Base-by-base conservation (phyloP, 257 asterid genomes). In the Solanum gandarillasii region DNA sequence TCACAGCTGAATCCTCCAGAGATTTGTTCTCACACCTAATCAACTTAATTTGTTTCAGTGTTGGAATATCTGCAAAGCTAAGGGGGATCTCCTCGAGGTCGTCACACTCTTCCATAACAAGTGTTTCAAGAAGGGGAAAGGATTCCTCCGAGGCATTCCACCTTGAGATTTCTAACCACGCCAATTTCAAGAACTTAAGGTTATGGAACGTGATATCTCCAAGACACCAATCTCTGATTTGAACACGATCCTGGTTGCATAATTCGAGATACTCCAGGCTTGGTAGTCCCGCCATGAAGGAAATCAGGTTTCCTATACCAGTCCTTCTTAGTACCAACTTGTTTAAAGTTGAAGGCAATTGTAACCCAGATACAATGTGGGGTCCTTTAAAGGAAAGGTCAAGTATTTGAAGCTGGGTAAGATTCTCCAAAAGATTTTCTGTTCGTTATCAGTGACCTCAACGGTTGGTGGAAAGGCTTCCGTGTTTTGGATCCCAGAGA, bases 381-480 rank as follows among this genome's bases (percentile, higher is more conserved):
- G 3, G 1, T 0, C 10, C 0, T 4, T 0, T 0, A 60, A 3
- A 21, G 55, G 3, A 4, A 34, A 75, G 12, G 34, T 0, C 3
- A 38, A 75, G 83, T 23, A 1, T 2, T 12, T 75, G 60, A 39
- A 76, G 60, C 35, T 39, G 83, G 6, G 60, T 38, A 76, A 76
- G 58, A 12, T 9, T 76, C 12, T 76, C 60, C 0, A 5, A 0
- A 1, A 12, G 1, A 21, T 6, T 2, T 1, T 75, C 1, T 0
- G 5, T 1, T 36, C 2, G 10, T 74, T 9, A 38, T 75, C 58
- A 75, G 83, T 36, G 83, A 76, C 83, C 83, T 76, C 34, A 76
- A 76, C 0, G 1, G 3, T n/a, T 12, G 23, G 23, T 39, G 35
- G 35, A 39, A 76, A 76, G n/a, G 35, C 60, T 39, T 76, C 7